phyloP scores from a whole-genome alignment of 345 rosid species.

The Arabidopsis arenosa region DNA sequence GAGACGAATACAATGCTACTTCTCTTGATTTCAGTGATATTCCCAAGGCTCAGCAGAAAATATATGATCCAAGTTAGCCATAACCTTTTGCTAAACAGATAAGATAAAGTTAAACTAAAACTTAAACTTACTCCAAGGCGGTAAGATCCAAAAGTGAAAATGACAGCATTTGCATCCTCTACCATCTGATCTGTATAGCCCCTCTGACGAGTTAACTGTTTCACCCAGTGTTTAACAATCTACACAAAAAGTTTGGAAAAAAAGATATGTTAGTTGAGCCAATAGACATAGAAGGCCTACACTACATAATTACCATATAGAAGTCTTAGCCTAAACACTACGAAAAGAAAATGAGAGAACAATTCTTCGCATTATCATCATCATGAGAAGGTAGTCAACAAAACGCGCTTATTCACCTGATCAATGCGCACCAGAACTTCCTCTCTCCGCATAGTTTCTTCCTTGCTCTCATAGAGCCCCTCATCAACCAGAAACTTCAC shows the following conservation, averaged over 20 bases:
- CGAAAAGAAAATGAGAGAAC: neutral
- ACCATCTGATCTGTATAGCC: conserved; percentile 86
- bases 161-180: conserved; percentile 83
- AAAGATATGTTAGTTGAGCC: neutral
- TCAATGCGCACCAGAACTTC: conserved; percentile 64
- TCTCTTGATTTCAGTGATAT: neutral
- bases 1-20: neutral
- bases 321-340: neutral
- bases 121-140: conserved; percentile 72
- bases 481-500: conserved; percentile 63
- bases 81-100: neutral
- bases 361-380: neutral
- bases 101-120: conserved; percentile 2
- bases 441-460: conserved; percentile 70
- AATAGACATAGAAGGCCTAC: neutral
- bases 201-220: conserved; percentile 59
- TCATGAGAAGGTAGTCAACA: neutral
- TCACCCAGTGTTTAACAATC: conserved; percentile 88
- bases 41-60: neutral
- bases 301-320: neutral
- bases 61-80: neutral
- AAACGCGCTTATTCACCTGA: conserved; percentile 50
- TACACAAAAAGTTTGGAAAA: conserved; percentile 24
- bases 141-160: conserved; percentile 92
- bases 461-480: conserved; percentile 78